Percentiles rank a stretch among this genome's conserved stretches.
These are phyloP conservation scores for Boletus coccyginus DNA, from an alignment of 768 basidiomycete genomes.

Conservation along the genomic window DNA sequence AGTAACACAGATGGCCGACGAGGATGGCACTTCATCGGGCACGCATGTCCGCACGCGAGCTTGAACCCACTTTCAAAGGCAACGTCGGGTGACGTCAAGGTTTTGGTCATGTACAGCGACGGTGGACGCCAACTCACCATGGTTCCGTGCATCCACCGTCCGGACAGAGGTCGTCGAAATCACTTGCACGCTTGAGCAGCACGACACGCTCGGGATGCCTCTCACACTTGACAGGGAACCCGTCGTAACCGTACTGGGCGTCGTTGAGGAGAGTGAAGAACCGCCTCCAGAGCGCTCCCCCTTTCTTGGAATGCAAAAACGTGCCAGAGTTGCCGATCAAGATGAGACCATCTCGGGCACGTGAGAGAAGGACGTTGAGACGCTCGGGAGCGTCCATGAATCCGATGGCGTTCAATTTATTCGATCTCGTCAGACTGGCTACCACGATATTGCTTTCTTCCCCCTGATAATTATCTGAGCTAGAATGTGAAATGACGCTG, in stretches of 20 bases:
- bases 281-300: constrained; percentile 7
- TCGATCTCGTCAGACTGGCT: constrained; percentile 57
- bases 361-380: constrained; percentile 67
- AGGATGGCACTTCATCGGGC: constrained; percentile 60
- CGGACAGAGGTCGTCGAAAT: constrained; percentile 53
- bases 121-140: constrained; percentile 42
- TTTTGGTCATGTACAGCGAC: too few species aligned
- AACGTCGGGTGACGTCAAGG: neutral
- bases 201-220: constrained; percentile 44
- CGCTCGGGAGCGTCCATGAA: constrained; percentile 69
- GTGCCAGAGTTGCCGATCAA: constrained; percentile 54
- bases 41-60: constrained; percentile 38
- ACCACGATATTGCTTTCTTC: constrained; percentile 70
- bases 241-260: neutral
- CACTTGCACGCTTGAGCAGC: constrained; percentile 36
- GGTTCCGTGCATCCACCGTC: constrained; percentile 60
- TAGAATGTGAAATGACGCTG: neutral
- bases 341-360: constrained; percentile 59
- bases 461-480: constrained; percentile 68
- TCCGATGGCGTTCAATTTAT: constrained; percentile 52
- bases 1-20: constrained; percentile 38
- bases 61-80: neutral
- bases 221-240: constrained; percentile 56
- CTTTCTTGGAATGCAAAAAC: constrained; percentile 5
- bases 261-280: constrained; percentile 6